A percentile compares a stretch with the other conserved stretches of the same genome.
Evolutionary conservation across 768 basidiomycete species (phyloP).

Genomic region (Tricholoma flavovirens): DNA sequence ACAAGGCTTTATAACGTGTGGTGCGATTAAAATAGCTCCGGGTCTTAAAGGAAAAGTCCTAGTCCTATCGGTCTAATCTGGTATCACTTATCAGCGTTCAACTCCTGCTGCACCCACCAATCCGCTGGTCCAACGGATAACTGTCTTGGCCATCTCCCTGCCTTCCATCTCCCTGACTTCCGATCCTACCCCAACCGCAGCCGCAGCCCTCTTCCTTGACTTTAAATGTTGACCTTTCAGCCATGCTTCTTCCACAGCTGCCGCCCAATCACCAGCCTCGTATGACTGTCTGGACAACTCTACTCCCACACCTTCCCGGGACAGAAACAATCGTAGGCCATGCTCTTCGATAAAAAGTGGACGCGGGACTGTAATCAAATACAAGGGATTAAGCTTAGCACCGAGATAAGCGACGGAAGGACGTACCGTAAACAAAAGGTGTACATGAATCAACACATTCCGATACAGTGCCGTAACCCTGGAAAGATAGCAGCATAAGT

Average conservation of each 20-base stretch:
- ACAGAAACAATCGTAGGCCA: slow-evolving; percentile 61
- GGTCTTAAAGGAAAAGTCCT: background rate
- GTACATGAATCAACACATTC: slow-evolving; percentile 75
- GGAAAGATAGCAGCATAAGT: slow-evolving; percentile 1
- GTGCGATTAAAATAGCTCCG: background rate
- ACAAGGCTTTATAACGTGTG: background rate
- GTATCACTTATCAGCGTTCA: background rate
- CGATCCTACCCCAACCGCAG: slow-evolving; percentile 29
- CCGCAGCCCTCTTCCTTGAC: slow-evolving; percentile 39
- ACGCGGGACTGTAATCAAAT: slow-evolving; percentile 71
- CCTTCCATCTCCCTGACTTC: slow-evolving; percentile 39
- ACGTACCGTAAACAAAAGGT: slow-evolving; percentile 70
- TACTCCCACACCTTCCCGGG: slow-evolving; percentile 59
- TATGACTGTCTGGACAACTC: slow-evolving; percentile 61
- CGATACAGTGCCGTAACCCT: slow-evolving; percentile 81
- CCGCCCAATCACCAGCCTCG: slow-evolving; percentile 71
- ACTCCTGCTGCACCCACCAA: slow-evolving; percentile 22
- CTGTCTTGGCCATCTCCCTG: slow-evolving; percentile 37
- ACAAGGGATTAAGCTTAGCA: background rate
- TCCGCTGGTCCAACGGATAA: slow-evolving; percentile 48
- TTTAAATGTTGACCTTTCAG: slow-evolving; percentile 41
- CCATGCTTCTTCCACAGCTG: slow-evolving; percentile 54
- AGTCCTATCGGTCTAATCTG: background rate
- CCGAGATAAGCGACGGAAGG: slow-evolving; percentile 3
- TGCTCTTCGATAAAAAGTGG: slow-evolving; percentile 81